Evolutionary conservation across 805 yeast genomes (phyloP), one percentile per base, ranked within the genome.

Genomic region (Kluyveromyces starmeri): DNA sequence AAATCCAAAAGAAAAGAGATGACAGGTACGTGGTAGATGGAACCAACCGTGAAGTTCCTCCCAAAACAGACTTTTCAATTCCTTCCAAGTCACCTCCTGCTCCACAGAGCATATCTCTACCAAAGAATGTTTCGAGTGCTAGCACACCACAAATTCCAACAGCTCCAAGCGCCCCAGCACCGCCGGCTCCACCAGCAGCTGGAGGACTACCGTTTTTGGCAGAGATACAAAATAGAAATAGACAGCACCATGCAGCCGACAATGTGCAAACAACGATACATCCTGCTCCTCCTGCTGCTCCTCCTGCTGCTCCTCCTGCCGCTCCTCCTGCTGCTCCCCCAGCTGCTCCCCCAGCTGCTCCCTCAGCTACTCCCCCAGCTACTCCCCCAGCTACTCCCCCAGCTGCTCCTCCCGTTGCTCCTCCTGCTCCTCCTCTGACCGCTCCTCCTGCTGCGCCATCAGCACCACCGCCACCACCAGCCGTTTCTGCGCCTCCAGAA

Each of bases 151-250:
- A n/a, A 15, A 13, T 16, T 22, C 13, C 39, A 57, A 41, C 51
- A 4, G 41, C 46, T 11, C 38, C 43, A 10, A 44, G 51, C 21
- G 37, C 57, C 6, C 43, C 56, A 14, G 50, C 55, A 11, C 46
- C 60, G 7, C 46, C 56, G 11, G 52, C 55, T 18, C 39, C 48
- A 18, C 37, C 46, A 39, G 48, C 25, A 32, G 34, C 18, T n/a
- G 25, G 26, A n/a, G 33, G 19, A 8, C 15, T 74, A 16, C 81
- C 83, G 5, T 75, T 75, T 45, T 60, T 75, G 32, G 75, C 75
- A 1, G 72, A 74, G 39, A 75, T 75, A 32, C 72, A 73, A 40
- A 65, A 68, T 25, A 71, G 69, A 48, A 61, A 80, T 51, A 64
- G 68, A 41, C 75, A 75, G 14, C 39, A 67, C 1, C 50, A 61